Conservation (phyloP, 75 land plant genomes). For the Pinus albicaulis region DNA sequence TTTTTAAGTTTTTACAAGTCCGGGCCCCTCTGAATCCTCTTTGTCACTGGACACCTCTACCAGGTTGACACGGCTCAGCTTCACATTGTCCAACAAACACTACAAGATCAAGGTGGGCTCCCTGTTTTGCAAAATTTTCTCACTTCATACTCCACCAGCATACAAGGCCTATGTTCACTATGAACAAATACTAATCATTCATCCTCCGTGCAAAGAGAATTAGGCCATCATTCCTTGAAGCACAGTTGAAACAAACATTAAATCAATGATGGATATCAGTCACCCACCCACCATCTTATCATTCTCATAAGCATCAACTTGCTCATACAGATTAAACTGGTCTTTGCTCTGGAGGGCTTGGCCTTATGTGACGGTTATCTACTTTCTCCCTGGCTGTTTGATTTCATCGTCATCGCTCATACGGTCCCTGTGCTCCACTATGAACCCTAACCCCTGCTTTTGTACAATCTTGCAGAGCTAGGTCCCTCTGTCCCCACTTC, state of each 20-base stretch:
- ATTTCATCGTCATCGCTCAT: conserved; percentile 32
- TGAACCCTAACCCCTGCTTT: conserved; percentile 9
- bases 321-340: conserved; percentile 26
- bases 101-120: too few species aligned
- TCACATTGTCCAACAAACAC: not conserved
- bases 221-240: too few species aligned
- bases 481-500: conserved; percentile 44
- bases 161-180: too few species aligned
- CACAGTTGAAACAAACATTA: too few species aligned
- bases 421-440: conserved; percentile 37
- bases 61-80: conserved; percentile 15
- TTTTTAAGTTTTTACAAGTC: conserved; percentile 31
- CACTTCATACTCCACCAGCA: too few species aligned
- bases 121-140: too few species aligned
- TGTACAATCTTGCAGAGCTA: conserved; percentile 42
- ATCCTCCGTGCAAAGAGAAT: too few species aligned
- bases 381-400: conserved; percentile 31
- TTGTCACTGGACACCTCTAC: conserved; percentile 22
- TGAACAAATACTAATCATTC: too few species aligned
- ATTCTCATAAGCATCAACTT: conserved; percentile 55
- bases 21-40: conserved; percentile 50
- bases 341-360: conserved; percentile 27
- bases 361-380: conserved; percentile 35
- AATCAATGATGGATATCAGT: too few species aligned
- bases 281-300: conserved; percentile 72